Conservation (phyloP, 306 rosid genomes). For the Cajanus cajan region DNA sequence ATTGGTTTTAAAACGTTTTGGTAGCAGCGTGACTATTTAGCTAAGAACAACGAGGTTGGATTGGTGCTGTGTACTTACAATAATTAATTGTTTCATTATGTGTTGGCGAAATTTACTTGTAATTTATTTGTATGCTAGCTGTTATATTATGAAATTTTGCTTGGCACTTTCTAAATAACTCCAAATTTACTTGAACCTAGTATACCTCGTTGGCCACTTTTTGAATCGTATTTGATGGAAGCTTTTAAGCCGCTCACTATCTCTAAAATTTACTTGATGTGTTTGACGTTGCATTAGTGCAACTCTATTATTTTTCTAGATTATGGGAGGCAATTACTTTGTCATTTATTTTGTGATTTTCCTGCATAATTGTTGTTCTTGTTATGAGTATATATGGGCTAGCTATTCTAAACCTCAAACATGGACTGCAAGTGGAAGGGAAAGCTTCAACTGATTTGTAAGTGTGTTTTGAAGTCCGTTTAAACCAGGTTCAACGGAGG, state of each 20-base stretch:
- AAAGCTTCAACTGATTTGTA: not conserved
- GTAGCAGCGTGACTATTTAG: not conserved
- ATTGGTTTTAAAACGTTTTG: not conserved
- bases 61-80: not conserved
- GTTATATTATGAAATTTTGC: not conserved
- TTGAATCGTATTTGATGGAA: not conserved
- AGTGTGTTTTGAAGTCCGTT: no score
- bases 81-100: not conserved
- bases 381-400: not conserved
- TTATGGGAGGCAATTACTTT: not conserved
- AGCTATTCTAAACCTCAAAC: not conserved
- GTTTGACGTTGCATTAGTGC: not conserved
- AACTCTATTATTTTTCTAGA: not conserved
- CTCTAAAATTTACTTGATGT: not conserved
- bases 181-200: not conserved
- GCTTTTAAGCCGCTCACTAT: not conserved
- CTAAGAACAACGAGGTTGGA: not conserved
- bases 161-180: no score
- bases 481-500: no score
- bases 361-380: not conserved
- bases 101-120: not conserved
- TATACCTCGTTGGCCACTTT: not conserved
- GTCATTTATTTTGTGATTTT: not conserved
- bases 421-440: not conserved
- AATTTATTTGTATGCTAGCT: not conserved